Base-by-base conservation (phyloP, 768 basidiomycete genomes). In the Tephrocybe sp. region DNA sequence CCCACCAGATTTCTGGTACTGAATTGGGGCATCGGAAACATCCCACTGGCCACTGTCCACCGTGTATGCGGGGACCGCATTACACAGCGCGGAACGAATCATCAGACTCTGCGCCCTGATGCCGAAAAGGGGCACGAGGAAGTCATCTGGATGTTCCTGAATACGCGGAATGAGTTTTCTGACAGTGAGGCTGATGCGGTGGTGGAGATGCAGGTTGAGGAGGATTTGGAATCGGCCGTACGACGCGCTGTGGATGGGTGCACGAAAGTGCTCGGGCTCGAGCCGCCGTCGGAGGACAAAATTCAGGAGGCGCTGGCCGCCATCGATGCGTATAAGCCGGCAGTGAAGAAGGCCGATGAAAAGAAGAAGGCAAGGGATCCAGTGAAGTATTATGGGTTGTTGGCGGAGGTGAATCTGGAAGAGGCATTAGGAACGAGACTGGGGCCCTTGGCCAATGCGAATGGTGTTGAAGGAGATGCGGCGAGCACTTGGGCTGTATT, bases 111-210 rank as follows among this genome's bases (percentile, higher is more conserved):
- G 1, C 82, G 77, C 30, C 83, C 86, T 0, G 82, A 86, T 54
- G 44, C 46, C 4, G 64, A 60, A 9, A 47, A 63, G 13, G 63
- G 67, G 22, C 90, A 98, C 66, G 94, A 97, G 66, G 74, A 80
- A 4, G 80, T 95, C 16, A 66, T 98, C n/a, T 84, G 85, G 83
- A 75, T 73, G 67, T 98, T 99, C 71, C 69, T 98, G 45, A 71
- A 68, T 19, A 54, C 69, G n/a, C 64, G 72, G 0, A 81, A 94
- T 54, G 76, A 80, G 55, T 83, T 98, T 7, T 66, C 75, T 5
- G 48, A 53, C 8, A 47, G 37, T 18, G 61, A 63, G 35, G 85
- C 90, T 5, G 87, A 92, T 52, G 82, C 65, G 1, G 72, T 75
- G 3, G 69, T 98, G 16, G 80, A 87, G 28, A 87, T 92, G 83